A percentile compares a stretch with the other conserved stretches of the same genome.
Evolutionary conservation across 352 stramenopile species (phyloP).

Genomic region (Phytophthora parvispora): DNA sequence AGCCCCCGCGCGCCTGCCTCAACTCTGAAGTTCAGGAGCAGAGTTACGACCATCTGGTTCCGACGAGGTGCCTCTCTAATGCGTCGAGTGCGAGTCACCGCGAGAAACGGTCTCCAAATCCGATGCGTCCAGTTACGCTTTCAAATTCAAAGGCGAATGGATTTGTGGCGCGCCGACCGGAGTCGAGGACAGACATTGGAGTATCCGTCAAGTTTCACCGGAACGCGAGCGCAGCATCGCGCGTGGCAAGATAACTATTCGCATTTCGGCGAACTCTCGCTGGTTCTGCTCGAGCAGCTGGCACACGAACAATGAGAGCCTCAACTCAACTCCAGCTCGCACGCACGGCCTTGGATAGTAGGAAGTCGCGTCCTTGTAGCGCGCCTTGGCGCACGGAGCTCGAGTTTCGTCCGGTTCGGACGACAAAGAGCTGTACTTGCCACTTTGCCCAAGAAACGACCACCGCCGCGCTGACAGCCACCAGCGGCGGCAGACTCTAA

Average conservation of each 20-base stretch:
- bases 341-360: background rate
- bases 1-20: background rate
- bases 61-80: constrained; percentile 5
- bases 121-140: constrained; percentile 15
- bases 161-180: constrained; percentile 8
- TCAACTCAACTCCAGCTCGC: constrained; percentile 20
- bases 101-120: constrained; percentile 24
- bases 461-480: constrained; percentile 14
- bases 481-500: constrained; percentile 2
- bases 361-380: background rate
- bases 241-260: constrained; percentile 19
- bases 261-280: constrained; percentile 8
- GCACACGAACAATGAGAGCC: constrained; percentile 23
- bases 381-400: background rate
- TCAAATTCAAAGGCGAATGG: background rate
- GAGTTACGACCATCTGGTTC: constrained; percentile 19
- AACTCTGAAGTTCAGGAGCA: background rate
- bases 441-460: constrained; percentile 16
- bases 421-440: constrained; percentile 20
- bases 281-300: constrained; percentile 13
- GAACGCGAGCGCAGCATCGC: constrained; percentile 19
- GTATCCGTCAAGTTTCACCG: constrained; percentile 25
- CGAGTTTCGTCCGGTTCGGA: constrained; percentile 16
- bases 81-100: constrained; percentile 2
- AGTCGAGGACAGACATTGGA: constrained; percentile 16